A percentile compares a stretch with the other conserved stretches of the same genome.
These are phyloP conservation scores for Fusarium sororula DNA, from an alignment of 2,329 filamentous ascomycete species.

Conservation along the genomic window DNA sequence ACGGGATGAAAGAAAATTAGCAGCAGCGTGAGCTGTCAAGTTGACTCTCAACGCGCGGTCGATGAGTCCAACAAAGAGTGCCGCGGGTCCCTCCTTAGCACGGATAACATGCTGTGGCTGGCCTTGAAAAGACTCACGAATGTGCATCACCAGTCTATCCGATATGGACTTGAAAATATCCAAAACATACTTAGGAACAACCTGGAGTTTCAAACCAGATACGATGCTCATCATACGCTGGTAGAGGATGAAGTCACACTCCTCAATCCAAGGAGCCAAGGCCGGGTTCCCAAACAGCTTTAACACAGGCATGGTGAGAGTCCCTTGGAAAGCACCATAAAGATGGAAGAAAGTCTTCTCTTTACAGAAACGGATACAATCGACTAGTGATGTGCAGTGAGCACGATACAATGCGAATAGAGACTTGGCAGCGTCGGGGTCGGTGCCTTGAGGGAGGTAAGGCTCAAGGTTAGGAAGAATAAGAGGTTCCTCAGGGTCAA, in stretches of 20 bases:
- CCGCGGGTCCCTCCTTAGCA: conserved; percentile 88
- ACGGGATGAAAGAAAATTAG: conserved; percentile 88
- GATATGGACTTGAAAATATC: conserved; percentile 90
- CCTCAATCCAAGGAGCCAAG: conserved; percentile 90
- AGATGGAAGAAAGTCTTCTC: conserved; percentile 97
- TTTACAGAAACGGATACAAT: conserved; percentile 95
- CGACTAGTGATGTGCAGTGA: conserved; percentile 93
- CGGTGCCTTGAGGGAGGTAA: conserved; percentile 83
- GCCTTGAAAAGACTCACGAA: conserved; percentile 84
- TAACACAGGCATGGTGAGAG: conserved; percentile 94
- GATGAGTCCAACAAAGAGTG: conserved; percentile 85
- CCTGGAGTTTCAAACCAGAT: conserved; percentile 86
- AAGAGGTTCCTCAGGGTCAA: conserved; percentile 72
- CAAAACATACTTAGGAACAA: conserved; percentile 86
- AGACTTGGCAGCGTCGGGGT: conserved; percentile 86
- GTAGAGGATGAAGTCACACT: conserved; percentile 95
- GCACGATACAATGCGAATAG: conserved; percentile 89
- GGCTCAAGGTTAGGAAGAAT: conserved; percentile 85
- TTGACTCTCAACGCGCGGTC: conserved; percentile 92
- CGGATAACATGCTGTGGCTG: conserved; percentile 86
- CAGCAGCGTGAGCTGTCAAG: conserved; percentile 90
- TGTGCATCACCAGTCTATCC: conserved; percentile 80
- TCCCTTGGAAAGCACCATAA: conserved; percentile 94
- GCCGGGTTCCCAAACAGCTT: conserved; percentile 86
- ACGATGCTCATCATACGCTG: conserved; percentile 96